A percentile compares a stretch with the other conserved stretches of the same genome.
Evolutionary conservation across 108 stramenopile species (phyloP).

Genomic region (Seminavis robusta): DNA sequence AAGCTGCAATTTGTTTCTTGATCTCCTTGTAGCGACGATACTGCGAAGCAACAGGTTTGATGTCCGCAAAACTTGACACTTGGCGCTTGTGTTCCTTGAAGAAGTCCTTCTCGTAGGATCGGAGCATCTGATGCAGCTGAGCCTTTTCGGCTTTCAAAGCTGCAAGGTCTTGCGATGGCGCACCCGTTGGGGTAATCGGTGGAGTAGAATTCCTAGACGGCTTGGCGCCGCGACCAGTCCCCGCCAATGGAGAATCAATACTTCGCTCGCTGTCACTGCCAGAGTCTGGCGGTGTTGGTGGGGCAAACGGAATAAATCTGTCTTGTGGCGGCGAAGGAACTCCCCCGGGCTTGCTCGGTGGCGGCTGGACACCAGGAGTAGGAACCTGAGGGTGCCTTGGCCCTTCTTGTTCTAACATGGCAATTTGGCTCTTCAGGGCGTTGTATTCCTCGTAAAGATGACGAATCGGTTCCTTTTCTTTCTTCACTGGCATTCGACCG

Average conservation of each 20-base stretch:
- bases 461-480: slow-evolving; percentile 97
- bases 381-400: too few relatives aligned
- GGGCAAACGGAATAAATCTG: too few relatives aligned
- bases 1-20: slow-evolving; percentile 73
- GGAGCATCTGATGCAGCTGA: slow-evolving; percentile 83
- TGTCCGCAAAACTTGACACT: slow-evolving; percentile 87
- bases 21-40: slow-evolving; percentile 93
- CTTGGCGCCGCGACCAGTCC: too few relatives aligned
- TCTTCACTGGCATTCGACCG: slow-evolving; percentile 91
- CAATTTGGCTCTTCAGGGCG: slow-evolving; percentile 80
- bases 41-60: slow-evolving; percentile 86
- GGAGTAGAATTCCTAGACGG: too few relatives aligned
- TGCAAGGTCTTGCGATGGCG: slow-evolving; percentile 59
- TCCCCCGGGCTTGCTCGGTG: too few relatives aligned
- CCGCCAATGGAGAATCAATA: too few relatives aligned
- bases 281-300: too few relatives aligned
- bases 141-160: slow-evolving; percentile 76
- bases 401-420: slow-evolving; percentile 58
- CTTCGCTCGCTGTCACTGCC: too few relatives aligned
- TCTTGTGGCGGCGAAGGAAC: too few relatives aligned
- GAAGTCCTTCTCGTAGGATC: slow-evolving; percentile 88
- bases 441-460: slow-evolving; percentile 95
- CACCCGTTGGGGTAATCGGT: slow-evolving; percentile 5
- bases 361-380: too few relatives aligned
- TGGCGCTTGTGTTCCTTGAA: slow-evolving; percentile 80